Conservation (phyloP, 768 basidiomycete species). For the Naganishia kalamii region DNA sequence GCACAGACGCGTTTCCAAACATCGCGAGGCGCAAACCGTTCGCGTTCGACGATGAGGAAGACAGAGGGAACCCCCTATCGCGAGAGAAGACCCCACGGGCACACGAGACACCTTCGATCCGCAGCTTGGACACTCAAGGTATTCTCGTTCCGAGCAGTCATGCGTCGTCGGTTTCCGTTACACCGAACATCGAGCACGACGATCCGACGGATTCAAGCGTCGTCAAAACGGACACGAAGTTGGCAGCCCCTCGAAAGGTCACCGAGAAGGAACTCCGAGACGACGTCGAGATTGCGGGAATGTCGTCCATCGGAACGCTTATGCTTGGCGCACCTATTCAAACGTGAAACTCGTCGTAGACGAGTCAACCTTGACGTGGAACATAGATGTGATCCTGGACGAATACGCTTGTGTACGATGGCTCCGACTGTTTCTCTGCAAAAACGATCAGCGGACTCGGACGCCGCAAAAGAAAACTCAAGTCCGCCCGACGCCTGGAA, state of each 20-base stretch:
- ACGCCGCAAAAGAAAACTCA: background rate
- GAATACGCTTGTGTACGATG: background rate
- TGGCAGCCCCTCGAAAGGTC: background rate
- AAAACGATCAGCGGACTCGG: background rate
- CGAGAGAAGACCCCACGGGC: background rate
- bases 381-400: background rate
- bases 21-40: background rate
- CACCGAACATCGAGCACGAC: background rate
- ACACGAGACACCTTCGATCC: background rate
- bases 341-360: background rate
- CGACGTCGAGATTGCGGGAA: background rate
- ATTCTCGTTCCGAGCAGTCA: conserved; percentile 6
- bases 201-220: background rate
- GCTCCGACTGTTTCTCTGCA: too few relatives aligned
- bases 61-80: background rate
- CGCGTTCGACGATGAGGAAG: background rate
- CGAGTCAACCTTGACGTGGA: background rate
- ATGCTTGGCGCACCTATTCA: background rate
- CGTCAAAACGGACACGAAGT: background rate
- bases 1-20: background rate
- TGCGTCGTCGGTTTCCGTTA: background rate
- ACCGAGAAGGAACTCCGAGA: background rate
- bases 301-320: background rate
- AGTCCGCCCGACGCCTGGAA: background rate
- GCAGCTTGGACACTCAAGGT: conserved; percentile 4